phyloP scores from a whole-genome alignment of 352 stramenopile genomes.

The Plasmopara halstedii region DNA sequence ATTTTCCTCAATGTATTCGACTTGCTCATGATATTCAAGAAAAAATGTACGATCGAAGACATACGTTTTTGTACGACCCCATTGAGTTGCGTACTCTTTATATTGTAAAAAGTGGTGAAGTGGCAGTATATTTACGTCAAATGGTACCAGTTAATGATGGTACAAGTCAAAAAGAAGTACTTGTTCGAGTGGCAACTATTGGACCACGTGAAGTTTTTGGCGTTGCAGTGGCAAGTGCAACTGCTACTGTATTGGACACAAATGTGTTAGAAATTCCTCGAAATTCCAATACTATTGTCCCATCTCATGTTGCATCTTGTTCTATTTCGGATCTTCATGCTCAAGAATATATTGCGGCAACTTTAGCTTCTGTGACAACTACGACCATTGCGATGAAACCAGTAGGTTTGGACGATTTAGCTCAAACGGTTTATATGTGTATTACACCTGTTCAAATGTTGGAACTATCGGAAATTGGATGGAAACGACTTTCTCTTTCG shows the following conservation, averaged over 20 bases:
- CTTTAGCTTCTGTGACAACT: constrained; percentile 15
- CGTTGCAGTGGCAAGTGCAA: not conserved
- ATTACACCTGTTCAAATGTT: constrained; percentile 48
- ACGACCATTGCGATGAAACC: not conserved
- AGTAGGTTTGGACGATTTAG: constrained; percentile 16
- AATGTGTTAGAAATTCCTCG: too few species aligned
- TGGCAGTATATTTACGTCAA: constrained; percentile 50
- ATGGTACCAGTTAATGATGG: constrained; percentile 12
- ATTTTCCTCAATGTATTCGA: constrained; percentile 70
- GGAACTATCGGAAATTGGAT: constrained; percentile 57
- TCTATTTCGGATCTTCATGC: constrained; percentile 7
- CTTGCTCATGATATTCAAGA: constrained; percentile 64
- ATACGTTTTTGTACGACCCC: constrained; percentile 54
- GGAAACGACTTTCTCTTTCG: constrained; percentile 36
- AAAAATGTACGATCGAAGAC: constrained; percentile 39
- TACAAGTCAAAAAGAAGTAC: constrained; percentile 20
- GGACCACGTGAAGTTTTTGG: constrained; percentile 65
- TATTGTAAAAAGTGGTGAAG: constrained; percentile 61
- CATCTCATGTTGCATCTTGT: constrained; percentile 1
- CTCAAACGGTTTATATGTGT: constrained; percentile 52
- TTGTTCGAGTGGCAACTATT: constrained; percentile 65
- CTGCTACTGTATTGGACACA: not conserved
- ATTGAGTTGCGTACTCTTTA: constrained; percentile 44
- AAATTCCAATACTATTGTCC: not conserved
- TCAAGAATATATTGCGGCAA: constrained; percentile 17